A percentile compares a stretch with the other conserved stretches of the same genome.
phyloP scores from a whole-genome alignment of 768 basidiomycete species.

The Suillus lakei region DNA sequence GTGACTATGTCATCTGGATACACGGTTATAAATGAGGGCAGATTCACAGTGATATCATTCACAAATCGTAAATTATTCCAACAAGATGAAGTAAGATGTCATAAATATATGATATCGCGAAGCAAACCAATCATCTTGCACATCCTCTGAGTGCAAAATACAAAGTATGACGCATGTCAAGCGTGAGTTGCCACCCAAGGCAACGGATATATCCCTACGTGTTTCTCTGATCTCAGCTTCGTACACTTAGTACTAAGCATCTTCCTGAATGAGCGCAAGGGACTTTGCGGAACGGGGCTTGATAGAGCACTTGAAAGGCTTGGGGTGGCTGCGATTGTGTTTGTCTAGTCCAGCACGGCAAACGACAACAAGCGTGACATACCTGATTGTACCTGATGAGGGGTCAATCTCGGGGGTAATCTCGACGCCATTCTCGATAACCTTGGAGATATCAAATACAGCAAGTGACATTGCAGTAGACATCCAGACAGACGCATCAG shows the following conservation, averaged over 20 bases:
- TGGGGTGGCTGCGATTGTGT: neutral
- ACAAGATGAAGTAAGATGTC: slow-evolving; percentile 4
- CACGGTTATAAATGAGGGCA: neutral
- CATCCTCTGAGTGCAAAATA: neutral
- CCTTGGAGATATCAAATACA: slow-evolving; percentile 46
- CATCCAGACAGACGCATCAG: slow-evolving; percentile 48
- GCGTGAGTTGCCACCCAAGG: neutral
- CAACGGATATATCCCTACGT: neutral
- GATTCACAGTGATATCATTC: neutral
- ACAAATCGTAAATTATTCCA: slow-evolving; percentile 1
- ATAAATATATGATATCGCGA: neutral
- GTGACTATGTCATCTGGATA: neutral
- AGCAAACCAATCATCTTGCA: neutral
- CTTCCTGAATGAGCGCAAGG: slow-evolving; percentile 49
- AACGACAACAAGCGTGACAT: neutral
- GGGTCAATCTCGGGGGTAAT: slow-evolving; percentile 55
- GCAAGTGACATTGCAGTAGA: slow-evolving; percentile 44
- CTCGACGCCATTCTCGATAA: slow-evolving; percentile 42
- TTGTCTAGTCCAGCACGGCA: neutral
- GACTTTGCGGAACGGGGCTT: slow-evolving; percentile 56
- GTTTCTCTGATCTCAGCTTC: neutral
- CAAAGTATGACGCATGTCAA: neutral
- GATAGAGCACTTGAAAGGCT: slow-evolving; percentile 52
- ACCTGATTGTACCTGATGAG: slow-evolving; percentile 63
- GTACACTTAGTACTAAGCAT: slow-evolving; percentile 25